Evolutionary conservation across 2,329 filamentous ascomycete genomes (phyloP).

Genomic region (Boeremia lycopersici): DNA sequence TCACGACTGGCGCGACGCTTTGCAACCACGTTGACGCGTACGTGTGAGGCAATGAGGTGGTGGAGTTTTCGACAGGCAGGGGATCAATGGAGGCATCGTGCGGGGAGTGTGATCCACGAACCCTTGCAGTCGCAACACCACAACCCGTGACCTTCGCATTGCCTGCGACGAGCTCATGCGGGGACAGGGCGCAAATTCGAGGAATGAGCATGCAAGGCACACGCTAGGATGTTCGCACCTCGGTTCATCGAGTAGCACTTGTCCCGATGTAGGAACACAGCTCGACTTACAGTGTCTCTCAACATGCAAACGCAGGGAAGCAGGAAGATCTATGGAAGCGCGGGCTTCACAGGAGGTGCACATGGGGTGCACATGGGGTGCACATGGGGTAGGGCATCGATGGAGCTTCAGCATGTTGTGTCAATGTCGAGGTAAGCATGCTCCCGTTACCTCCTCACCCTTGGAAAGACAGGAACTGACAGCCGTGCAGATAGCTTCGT

Average conservation of each 20-base stretch:
- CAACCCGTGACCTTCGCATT: too few species aligned
- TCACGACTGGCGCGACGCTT: not conserved
- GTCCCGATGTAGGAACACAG: not conserved
- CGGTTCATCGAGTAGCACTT: not conserved
- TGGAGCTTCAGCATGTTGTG: not conserved
- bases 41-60: not conserved
- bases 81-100: not conserved
- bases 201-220: conserved; percentile 1
- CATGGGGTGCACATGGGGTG: too few species aligned
- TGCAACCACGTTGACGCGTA: not conserved
- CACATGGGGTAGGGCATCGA: not conserved
- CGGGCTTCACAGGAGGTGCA: not conserved
- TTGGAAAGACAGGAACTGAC: not conserved
- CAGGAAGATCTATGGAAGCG: not conserved
- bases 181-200: not conserved
- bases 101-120: not conserved
- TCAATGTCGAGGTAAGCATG: not conserved
- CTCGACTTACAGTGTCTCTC: not conserved
- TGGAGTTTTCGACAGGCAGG: not conserved
- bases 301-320: not conserved
- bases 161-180: not conserved
- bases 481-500: not conserved
- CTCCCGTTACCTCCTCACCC: not conserved
- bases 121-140: not conserved
- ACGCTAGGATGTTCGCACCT: not conserved